Base-by-base conservation (phyloP, 139 green algal species). In the Picochlorum sp. region DNA sequence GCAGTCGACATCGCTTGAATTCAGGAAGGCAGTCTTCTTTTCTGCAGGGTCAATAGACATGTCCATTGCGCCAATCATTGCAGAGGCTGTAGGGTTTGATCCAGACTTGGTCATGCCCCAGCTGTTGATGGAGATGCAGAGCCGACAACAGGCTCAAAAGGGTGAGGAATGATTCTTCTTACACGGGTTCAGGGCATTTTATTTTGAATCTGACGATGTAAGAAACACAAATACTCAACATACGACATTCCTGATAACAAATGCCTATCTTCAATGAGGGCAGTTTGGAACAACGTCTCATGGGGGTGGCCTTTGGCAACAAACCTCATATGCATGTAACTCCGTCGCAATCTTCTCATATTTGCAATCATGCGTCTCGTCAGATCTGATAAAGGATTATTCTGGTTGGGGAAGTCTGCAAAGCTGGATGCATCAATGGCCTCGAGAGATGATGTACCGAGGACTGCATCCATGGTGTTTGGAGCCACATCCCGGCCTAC, bases 131-230 rank as follows among this genome's bases (percentile, higher is more conserved):
- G n/a, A 58, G 57, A 4, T 51, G 23, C 21, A 20, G 51, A 59
- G 51, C 13, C 9, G 11, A 52, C 18, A 28, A 57, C 23, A 65
- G 57, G 14, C 20, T 28, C 3, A 63, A 49, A 30, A 13, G 24
- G 37, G 18, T 63, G 41, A 23, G 45, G 18, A 6, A 16, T 60
- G 14, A 63, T 28, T 31, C 54, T 57, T 24, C 47, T 57, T 44
- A 55, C 52, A 7, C n/a, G 20, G 44, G 5, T 8, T n/a, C 47
- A 89, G 9, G 41, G 47, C 72, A 92, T 77, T 68, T 81, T 84
- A 68, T 88, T 86, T 69, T 94, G 87, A 44, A 95, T 92, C 28
- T 84, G 71, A 1, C 86, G 65, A 71, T 96, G 88, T 41, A 96
- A 74, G 41, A 82, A 78, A 80, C 89, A 95, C 44, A 96, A 70